Evolutionary conservation across 495 filamentous ascomycete species (phyloP), one percentile per base, ranked within the genome.

Genomic region (Aspergillus saccharolyticus): DNA sequence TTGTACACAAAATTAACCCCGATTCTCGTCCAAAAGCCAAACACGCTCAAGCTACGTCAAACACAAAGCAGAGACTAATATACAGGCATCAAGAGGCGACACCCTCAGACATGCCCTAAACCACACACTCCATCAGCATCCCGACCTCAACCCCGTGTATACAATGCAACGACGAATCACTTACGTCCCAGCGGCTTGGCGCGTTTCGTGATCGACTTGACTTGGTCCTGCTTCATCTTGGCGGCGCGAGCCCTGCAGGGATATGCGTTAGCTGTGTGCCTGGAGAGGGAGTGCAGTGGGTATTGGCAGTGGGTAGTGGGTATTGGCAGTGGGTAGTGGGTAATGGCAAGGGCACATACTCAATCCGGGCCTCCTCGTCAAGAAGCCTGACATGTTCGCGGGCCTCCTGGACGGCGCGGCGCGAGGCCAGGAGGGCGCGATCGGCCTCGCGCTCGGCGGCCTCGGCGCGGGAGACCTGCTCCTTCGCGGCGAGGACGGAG

Each of bases 181-280:
- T 30, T 52, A 61, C 85, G 80, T 24, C 84, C 85, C 61, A 88
- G 79, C 16, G 78, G 75, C 74, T 84, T 80, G n/a, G 80, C 84
- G 22, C 83, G 70, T 80, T 86, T 87, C 25, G 79, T 80, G 20
- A 89, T 80, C 56, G 76, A 74, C 55, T 74, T 80, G 0, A 84
- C 85, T 60, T 88, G 80, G 56, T 78, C 75, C 63, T 85, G 80
- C 78, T 89, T 89, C 46, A 87, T 83, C 74, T 81, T 85, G 19
- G 85, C 85, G 9, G 77, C 61, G 22, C 79, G 66, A n/a, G 78
- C 77, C 51, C 71, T 78, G 30, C 12, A 42, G n/a, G n/a, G n/a
- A n/a, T n/a, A n/a, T n/a, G n/a, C 4, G 14, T 12, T 39, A 5
- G 33, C 28, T 47, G 46, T 30, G 24, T 5, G 1, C 1, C 30